phyloP scores from a whole-genome alignment of 768 basidiomycete genomes.

The Amanita subjunquillea region DNA sequence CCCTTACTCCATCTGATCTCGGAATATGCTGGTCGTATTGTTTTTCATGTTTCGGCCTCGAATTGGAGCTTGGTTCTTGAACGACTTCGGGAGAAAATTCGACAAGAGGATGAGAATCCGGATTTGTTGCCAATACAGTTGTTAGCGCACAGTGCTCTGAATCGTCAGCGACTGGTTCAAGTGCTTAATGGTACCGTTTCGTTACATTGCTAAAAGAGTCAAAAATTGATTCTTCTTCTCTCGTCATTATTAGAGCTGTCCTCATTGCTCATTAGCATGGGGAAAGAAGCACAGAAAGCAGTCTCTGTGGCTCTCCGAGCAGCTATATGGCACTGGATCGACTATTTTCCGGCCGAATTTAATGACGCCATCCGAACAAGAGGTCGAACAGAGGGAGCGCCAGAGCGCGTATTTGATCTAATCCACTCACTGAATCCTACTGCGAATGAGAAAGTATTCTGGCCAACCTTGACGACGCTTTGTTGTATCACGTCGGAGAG shows the following conservation, averaged over 20 bases:
- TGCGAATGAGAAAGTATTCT: conserved; percentile 44
- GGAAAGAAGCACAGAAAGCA: conserved; percentile 58
- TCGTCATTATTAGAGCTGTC: conserved; percentile 47
- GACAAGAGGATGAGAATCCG: conserved; percentile 43
- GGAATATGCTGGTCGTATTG: conserved; percentile 66
- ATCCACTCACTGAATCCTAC: conserved; percentile 37
- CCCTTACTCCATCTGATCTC: conserved; percentile 54
- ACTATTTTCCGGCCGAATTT: conserved; percentile 68
- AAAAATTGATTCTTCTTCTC: neutral
- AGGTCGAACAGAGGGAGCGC: conserved; percentile 65
- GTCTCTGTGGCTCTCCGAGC: conserved; percentile 64
- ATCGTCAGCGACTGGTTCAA: conserved; percentile 55
- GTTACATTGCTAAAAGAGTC: neutral
- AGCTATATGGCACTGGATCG: conserved; percentile 89
- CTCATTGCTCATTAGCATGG: conserved; percentile 76
- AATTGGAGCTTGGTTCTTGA: conserved; percentile 78
- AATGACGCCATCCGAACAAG: conserved; percentile 56
- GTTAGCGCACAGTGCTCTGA: conserved; percentile 68
- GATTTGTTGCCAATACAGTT: conserved; percentile 72
- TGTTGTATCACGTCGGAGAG: conserved; percentile 70
- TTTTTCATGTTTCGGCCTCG: conserved; percentile 79
- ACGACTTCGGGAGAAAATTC: conserved; percentile 61
- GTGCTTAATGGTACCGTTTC: conserved; percentile 51
- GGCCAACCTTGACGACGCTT: conserved; percentile 74
- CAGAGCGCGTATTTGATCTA: conserved; percentile 81